Percentiles rank a stretch among this genome's conserved stretches.
These are phyloP conservation scores for Cylindrotheca closterium DNA, from an alignment of 108 stramenopile genomes.

Conservation along the genomic window DNA sequence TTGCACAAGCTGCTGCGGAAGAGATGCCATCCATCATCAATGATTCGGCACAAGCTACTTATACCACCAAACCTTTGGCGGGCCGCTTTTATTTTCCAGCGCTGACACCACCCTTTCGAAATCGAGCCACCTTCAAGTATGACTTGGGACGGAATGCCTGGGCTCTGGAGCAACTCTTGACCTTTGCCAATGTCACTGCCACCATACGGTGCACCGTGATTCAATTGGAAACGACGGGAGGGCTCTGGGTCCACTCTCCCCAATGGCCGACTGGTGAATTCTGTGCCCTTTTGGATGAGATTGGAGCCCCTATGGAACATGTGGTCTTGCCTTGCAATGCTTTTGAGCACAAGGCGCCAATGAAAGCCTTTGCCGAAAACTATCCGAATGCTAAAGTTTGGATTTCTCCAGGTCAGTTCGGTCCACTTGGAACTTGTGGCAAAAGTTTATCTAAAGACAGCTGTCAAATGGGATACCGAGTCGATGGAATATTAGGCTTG, in stretches of 20 bases:
- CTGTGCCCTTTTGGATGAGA: constrained; percentile 45
- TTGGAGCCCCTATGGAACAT: constrained; percentile 40
- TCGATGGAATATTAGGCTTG: constrained; percentile 50
- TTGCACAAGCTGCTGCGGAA: too few relatives aligned
- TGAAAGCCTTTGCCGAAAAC: constrained; percentile 36
- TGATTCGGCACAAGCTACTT: too few relatives aligned
- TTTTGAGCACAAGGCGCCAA: constrained; percentile 56
- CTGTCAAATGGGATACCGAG: constrained; percentile 47
- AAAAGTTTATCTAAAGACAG: constrained; percentile 11
- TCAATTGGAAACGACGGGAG: constrained; percentile 37
- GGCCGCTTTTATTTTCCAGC: constrained; percentile 45
- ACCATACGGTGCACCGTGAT: constrained; percentile 57
- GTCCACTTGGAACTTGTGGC: constrained; percentile 53
- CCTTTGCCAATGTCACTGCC: constrained; percentile 67
- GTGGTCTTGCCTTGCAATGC: constrained; percentile 58
- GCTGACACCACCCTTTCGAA: constrained; percentile 51
- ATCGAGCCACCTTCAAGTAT: constrained; percentile 58
- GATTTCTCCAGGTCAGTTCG: constrained; percentile 59
- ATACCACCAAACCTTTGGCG: constrained; percentile 11
- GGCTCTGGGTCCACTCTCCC: constrained; percentile 54
- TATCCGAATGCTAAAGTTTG: constrained; percentile 54
- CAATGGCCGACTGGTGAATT: constrained; percentile 63
- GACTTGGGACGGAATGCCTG: constrained; percentile 55
- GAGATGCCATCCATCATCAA: too few relatives aligned
- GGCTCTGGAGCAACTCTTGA: constrained; percentile 65